Evolutionary conservation across 1,284 basidiomycete species (phyloP).

Genomic region (Microbotryum intermedium): DNA sequence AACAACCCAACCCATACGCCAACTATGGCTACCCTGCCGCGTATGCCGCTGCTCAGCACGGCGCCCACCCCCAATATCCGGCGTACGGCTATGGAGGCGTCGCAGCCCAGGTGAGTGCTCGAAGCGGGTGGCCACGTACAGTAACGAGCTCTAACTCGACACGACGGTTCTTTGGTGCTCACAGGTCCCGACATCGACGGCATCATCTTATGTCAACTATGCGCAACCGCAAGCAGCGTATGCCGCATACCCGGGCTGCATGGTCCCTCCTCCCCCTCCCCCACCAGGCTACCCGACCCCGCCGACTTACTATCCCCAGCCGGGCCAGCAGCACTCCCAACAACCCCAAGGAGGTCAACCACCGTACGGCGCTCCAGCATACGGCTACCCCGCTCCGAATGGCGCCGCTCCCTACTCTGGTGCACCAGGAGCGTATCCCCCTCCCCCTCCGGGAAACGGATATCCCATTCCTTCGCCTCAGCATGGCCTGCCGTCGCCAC

Average conservation of each 20-base stretch:
- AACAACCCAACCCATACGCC: background rate
- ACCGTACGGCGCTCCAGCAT: background rate
- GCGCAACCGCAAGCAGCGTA: conserved; percentile 1
- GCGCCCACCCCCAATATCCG: conserved; percentile 27
- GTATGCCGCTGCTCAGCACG: background rate
- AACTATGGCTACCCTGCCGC: background rate
- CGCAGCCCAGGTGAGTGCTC: conserved; percentile 4
- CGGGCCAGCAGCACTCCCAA: background rate
- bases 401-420: conserved; percentile 13
- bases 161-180: background rate
- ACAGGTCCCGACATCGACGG: background rate
- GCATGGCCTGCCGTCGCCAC: background rate
- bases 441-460: background rate
- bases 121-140: rapidly evolving
- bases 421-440: background rate
- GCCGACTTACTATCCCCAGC: background rate
- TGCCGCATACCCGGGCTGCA: background rate
- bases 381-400: conserved; percentile 23
- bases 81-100: conserved; percentile 26
- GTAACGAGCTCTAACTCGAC: background rate
- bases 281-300: background rate
- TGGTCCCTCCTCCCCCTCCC: background rate
- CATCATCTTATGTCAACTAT: conserved; percentile 1
- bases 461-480: background rate
- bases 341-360: background rate